Conservation (phyloP, 2,329 filamentous ascomycete species). For the Cladosporium velox region DNA sequence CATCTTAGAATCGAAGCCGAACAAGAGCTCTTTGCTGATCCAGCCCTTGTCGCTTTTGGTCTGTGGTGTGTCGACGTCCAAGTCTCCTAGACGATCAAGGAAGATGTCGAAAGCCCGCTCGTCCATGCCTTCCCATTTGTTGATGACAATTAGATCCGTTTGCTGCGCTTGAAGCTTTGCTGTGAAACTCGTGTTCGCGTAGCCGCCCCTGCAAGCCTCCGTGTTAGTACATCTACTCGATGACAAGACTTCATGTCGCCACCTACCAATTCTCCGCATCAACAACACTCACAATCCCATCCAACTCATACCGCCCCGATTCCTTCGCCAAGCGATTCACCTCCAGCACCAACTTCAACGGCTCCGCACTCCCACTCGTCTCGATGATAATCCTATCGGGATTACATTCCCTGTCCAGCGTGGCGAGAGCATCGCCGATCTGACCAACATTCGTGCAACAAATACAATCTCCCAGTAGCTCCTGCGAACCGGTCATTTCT, state of each 20-base stretch:
- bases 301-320: constrained; percentile 70
- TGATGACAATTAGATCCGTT: constrained; percentile 87
- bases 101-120: constrained; percentile 77
- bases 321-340: constrained; percentile 77
- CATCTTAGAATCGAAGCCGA: constrained; percentile 84
- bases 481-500: constrained; percentile 84
- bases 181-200: constrained; percentile 87
- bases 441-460: constrained; percentile 98
- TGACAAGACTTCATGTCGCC: not conserved
- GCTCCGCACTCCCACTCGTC: constrained; percentile 80
- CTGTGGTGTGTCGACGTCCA: constrained; percentile 74
- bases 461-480: constrained; percentile 95
- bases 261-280: constrained; percentile 86
- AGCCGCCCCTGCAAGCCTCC: constrained; percentile 57
- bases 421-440: constrained; percentile 74
- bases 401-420: constrained; percentile 61
- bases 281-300: constrained; percentile 86
- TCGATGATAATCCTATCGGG: constrained; percentile 93
- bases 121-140: constrained; percentile 82
- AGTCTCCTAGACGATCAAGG: constrained; percentile 74
- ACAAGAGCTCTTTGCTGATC: constrained; percentile 76
- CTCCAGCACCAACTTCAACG: constrained; percentile 87
- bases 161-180: constrained; percentile 85
- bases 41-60: constrained; percentile 81
- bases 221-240: not conserved